Evolutionary conservation across 257 asterid species (phyloP), one percentile per base, ranked within the genome.

Genomic region (Gentiana macrophylla): DNA sequence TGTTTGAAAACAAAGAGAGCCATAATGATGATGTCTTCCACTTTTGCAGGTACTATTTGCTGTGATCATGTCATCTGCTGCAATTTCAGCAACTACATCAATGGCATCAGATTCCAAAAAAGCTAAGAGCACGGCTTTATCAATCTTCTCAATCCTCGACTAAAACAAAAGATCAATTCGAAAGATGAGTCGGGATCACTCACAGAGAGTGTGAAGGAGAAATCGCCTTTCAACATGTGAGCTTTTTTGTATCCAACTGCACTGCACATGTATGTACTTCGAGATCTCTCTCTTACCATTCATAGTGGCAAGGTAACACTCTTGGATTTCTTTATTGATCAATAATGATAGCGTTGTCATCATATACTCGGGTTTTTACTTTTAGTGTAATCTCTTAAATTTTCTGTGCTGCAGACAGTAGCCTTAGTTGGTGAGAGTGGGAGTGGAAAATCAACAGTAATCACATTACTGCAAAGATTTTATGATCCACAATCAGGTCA

Each of bases 361-460:
- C 12, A 35, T 6, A 34, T 24, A 13, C 33, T 34, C 3, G 12
- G 41, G 34, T 41, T 41, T 2, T 41, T 2, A 41, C 9, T 7
- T 55, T 49, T 34, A 12, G 41, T n/a, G 12, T 37, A 7, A 41
- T 1, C 0, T 5, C 5, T 41, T 41, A 0, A 24, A 24, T 24
- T 41, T 41, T 4, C 6, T 5, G 57, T 62, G 52, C 64, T 66
- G 56, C 84, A 88, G 95, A 82, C 93, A 0, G 84, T 84, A 15
- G 97, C 97, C 53, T 62, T 89, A 65, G 97, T 84, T 35, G 97
- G 97, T 45, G 97, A 89, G 75, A 89, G 97, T 32, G 97, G 97
- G 61, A 80, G 97, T 32, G 94, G 94, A 57, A 90, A 90, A 70
- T 90, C 97, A 2, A 90, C 97, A 0, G 96, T 84, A 50, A 79